Conservation (phyloP, 2,329 filamentous ascomycete species). For the Ophiostoma himal-ulmi region DNA sequence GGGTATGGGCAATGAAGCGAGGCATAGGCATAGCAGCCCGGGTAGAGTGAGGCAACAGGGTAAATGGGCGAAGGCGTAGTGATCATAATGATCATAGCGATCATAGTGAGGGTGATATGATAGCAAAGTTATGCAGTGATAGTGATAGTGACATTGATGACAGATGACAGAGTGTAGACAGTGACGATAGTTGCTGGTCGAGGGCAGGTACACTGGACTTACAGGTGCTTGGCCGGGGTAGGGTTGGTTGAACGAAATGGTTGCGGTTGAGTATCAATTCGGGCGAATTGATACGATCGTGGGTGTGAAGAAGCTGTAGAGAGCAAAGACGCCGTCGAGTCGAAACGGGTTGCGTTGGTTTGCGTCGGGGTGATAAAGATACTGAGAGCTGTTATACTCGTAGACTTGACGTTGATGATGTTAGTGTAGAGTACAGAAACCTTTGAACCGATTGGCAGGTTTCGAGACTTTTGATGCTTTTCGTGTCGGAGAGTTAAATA, state of each 20-base stretch:
- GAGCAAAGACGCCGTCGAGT: too few relatives aligned
- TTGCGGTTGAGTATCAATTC: conserved; percentile 11
- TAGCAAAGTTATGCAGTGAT: not conserved
- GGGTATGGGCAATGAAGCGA: not conserved
- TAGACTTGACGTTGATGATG: not conserved
- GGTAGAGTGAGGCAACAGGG: too few relatives aligned
- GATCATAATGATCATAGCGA: too few relatives aligned
- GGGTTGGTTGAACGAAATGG: not conserved
- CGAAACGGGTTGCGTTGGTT: not conserved
- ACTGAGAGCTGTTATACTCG: not conserved
- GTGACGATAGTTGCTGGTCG: not conserved
- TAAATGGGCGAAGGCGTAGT: too few relatives aligned
- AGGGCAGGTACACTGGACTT: not conserved
- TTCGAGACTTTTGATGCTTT: conserved; percentile 10
- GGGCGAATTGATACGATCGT: conserved; percentile 7
- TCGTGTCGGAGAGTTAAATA: conserved; percentile 1
- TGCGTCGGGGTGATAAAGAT: not conserved
- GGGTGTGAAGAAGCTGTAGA: not conserved
- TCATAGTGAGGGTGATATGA: too few relatives aligned
- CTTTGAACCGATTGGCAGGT: conserved; percentile 11
- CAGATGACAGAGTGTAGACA: not conserved
- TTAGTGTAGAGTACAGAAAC: conserved; percentile 8
- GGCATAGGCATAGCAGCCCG: not conserved
- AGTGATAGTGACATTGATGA: not conserved
- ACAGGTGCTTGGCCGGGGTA: conserved; percentile 9